Base-by-base conservation (phyloP, 2,329 filamentous ascomycete genomes). In the Pseudodiploospora longispora region DNA sequence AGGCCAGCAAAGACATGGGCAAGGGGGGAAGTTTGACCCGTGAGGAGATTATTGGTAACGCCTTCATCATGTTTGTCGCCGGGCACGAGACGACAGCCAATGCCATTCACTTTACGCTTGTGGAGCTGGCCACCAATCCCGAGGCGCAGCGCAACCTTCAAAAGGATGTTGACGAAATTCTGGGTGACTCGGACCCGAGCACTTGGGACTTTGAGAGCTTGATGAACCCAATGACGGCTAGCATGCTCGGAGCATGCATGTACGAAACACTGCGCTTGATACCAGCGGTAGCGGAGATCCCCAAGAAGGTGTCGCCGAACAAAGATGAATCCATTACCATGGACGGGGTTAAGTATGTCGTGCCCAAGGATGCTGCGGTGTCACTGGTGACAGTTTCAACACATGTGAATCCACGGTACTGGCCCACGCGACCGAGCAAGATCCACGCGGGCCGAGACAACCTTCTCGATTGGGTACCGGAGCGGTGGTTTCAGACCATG, bases 81-180 rank as follows among this genome's bases (percentile, higher is more conserved):
- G 87, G 87, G 9, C 85, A 93, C 62, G 87, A 93, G 62, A 90
- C 86, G 1, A 85, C 85, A 2, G 85, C 85, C 39, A 87, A 86
- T 60, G 75, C 78, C 4, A 69, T 89, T 34, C 83, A 90, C 63
- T 89, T 86, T 58, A 72, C 80, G 2, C 63, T 89, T 4, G 59
- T 87, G 32, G 74, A 80, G 52, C 73, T 91, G 5, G 86, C 85
- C 10, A 75, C 79, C 53, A 74, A 82, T 53, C 78, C 78, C 5
- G 62, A 68, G 1, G 75, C 75, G 1, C 87, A 93, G 57, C 72
- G 76, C 27, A 70, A 69, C 6, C 63, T 91, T 4, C 86, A 91
- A 53, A 66, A 71, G 37, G 85, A 89, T 48, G 64, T 93, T 28
- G 81, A 88, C 58, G 64, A 67, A 10, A 75, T 86, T 7, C 69